Percentiles rank a stretch among this genome's conserved stretches.
Evolutionary conservation across 768 basidiomycete species (phyloP).

Genomic region (Polyporus arcularius): DNA sequence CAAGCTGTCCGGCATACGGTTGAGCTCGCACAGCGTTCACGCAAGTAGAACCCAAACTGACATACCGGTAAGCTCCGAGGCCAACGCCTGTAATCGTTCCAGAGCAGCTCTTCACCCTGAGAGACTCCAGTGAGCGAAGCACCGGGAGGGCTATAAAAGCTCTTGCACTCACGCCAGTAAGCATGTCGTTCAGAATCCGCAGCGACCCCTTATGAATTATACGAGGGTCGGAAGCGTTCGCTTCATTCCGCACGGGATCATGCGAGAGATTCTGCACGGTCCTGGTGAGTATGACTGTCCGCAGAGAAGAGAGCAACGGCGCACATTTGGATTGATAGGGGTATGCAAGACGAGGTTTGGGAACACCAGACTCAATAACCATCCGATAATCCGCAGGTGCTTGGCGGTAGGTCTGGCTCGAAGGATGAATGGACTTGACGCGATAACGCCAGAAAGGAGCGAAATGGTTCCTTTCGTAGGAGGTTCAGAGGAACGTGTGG

Average conservation of each 20-base stretch:
- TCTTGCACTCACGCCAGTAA: conserved; percentile 18
- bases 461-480: conserved; percentile 36
- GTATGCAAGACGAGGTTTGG: conserved; percentile 31
- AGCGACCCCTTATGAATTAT: conserved; percentile 52
- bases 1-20: conserved; percentile 47
- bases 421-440: conserved; percentile 62
- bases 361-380: not conserved
- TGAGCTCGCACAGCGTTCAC: no score
- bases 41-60: no score
- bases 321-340: conserved; percentile 46
- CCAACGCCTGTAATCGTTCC: conserved; percentile 55
- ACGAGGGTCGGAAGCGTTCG: conserved; percentile 55
- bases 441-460: conserved; percentile 59
- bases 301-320: not conserved
- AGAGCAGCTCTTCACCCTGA: conserved; percentile 62
- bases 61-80: no score
- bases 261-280: conserved; percentile 52
- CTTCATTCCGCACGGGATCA: conserved; percentile 50
- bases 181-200: conserved; percentile 22
- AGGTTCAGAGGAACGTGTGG: conserved; percentile 37
- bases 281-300: conserved; percentile 6
- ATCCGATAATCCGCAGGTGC: conserved; percentile 36
- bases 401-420: conserved; percentile 60
- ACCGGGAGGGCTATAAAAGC: no score
- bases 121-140: not conserved